These are phyloP conservation scores for Talaromyces atroroseus DNA, from an alignment of 2,329 filamentous ascomycete genomes.

Conservation along the genomic window DNA sequence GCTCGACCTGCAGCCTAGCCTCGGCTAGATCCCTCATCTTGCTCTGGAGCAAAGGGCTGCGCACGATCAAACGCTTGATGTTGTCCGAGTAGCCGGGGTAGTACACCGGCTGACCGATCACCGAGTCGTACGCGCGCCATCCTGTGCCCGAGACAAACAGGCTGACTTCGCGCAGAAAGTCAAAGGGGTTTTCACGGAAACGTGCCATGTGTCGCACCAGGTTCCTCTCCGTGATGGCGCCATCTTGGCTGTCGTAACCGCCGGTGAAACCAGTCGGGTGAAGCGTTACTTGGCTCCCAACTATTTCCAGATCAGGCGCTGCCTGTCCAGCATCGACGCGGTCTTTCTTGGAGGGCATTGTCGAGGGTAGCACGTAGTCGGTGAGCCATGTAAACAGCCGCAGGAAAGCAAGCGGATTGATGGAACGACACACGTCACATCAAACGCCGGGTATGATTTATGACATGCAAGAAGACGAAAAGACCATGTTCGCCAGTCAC, in stretches of 20 bases:
- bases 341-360: constrained; percentile 22
- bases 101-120: constrained; percentile 88
- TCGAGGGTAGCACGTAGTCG: constrained; percentile 2
- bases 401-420: not conserved
- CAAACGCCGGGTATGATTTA: not conserved
- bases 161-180: constrained; percentile 89
- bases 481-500: not conserved
- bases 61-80: constrained; percentile 74
- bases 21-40: constrained; percentile 74
- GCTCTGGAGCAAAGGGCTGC: constrained; percentile 65
- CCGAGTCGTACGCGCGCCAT: constrained; percentile 89
- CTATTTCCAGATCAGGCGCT: constrained; percentile 71
- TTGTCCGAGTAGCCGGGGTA: constrained; percentile 87
- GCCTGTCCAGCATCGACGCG: constrained; percentile 36
- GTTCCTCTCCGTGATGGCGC: constrained; percentile 45
- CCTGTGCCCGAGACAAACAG: constrained; percentile 88
- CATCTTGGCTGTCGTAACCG: constrained; percentile 33
- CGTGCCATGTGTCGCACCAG: constrained; percentile 71
- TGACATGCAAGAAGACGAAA: not conserved
- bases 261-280: constrained; percentile 61
- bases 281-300: constrained; percentile 67
- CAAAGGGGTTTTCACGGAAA: constrained; percentile 66
- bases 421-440: not conserved
- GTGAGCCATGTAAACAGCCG: constrained; percentile 2
- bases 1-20: constrained; percentile 68